Evolutionary conservation across 176 grass and related monocot genomes (phyloP).

Genomic region (Neostapfia colusana): DNA sequence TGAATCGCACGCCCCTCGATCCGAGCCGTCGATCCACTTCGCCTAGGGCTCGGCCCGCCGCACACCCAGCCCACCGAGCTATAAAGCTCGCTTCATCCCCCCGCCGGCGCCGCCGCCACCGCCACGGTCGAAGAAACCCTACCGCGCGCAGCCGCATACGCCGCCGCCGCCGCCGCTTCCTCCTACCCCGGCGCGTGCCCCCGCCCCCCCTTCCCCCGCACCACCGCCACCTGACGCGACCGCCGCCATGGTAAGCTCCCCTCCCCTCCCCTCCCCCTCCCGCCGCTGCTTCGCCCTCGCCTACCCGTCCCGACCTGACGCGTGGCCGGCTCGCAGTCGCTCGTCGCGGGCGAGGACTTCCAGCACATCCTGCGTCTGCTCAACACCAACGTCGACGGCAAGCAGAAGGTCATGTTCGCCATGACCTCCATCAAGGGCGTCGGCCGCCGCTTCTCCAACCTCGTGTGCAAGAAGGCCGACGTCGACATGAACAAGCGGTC

Average conservation of each 20-base stretch:
- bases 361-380: slow-evolving; percentile 91
- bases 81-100: not conserved
- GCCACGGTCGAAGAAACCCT: too few species aligned
- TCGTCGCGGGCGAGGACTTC: slow-evolving; percentile 83
- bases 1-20: not conserved
- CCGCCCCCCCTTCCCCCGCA: too few species aligned
- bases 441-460: slow-evolving; percentile 80
- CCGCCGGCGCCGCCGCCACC: not conserved
- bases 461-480: slow-evolving; percentile 69
- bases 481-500: slow-evolving; percentile 88
- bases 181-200: not conserved
- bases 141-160: not conserved
- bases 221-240: not conserved
- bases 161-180: not conserved
- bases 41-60: not conserved
- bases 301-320: not conserved
- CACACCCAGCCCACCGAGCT: not conserved
- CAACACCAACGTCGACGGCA: slow-evolving; percentile 93
- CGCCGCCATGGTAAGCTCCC: slow-evolving; percentile 36
- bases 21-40: slow-evolving; percentile 15
- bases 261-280: too few species aligned
- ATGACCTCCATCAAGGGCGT: slow-evolving; percentile 88
- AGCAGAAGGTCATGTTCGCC: slow-evolving; percentile 93
- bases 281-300: too few species aligned
- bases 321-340: slow-evolving; percentile 36